Evolutionary conservation across 129 eudicot species (phyloP), one percentile per base, ranked within the genome.

Genomic region (Erigeron canadensis): DNA sequence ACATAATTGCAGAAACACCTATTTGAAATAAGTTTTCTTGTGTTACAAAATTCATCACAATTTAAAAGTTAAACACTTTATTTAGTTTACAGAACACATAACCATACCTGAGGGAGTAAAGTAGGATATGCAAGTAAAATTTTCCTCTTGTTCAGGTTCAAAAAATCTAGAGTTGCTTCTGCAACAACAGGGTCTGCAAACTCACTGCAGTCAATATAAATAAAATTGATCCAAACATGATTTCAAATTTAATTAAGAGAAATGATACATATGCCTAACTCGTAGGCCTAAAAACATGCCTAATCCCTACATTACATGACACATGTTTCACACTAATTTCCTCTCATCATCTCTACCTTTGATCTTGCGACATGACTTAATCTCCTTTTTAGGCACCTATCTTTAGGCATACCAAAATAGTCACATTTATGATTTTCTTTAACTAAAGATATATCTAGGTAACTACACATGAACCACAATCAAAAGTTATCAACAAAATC

Each of bases 161-260:
- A 83, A 79, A 89, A 94, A 58, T 87, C 87, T 41, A 94, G 86
- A 22, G 96, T 89, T 66, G 96, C 95, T 77, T 89, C 89, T 47
- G 98, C 96, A 76, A 89, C 95, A 71, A 69, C 85, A 71, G 89
- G 89, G 80, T 94, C 98, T 54, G 98, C 95, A 86, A 94, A 94
- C 86, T 94, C 98, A 70, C 98, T 89, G 96, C 87, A 86, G 78
- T 54, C 73, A 66, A 63, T 63, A 67, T 22, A 70, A 57, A 47
- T 62, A 45, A 43, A 45, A 68, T 34, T 56, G 50, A 34, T 75
- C 18, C 51, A 54, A 9, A 74, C 16, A 4, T 15, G 9, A 41
- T 10, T 17, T 28, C 50, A 70, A 48, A 44, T 40, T 47, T 28
- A 28, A 28, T 28, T 28, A 28, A 28, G 34, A 28, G 34, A 28